Base-by-base conservation (phyloP, 2,329 filamentous ascomycete genomes). In the Beauveria sp. region DNA sequence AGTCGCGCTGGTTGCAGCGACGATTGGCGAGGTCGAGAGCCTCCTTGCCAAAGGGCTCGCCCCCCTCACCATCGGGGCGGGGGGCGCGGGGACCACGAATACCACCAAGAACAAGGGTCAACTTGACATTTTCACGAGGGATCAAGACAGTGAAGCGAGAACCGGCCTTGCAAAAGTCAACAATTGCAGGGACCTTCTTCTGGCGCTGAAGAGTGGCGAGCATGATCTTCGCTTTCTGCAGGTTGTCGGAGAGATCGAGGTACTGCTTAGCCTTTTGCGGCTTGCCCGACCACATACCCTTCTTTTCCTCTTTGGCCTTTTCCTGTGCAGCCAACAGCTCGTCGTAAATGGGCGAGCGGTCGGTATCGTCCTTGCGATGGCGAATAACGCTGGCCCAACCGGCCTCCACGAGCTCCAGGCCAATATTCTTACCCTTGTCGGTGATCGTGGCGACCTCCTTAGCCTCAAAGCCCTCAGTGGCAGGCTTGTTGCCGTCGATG, bases 161-260 rank as follows among this genome's bases (percentile, higher is more conserved):
- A 34, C 90, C 95, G n/a, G 92, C 90, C 77, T 98, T 97, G 79
- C 96, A 95, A 74, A 96, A 99, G 74, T 99, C 95, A 47, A 99
- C 92, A 67, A 99, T 82, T 12, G 90, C 95, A 8, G 95, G 92
- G 3, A 98, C 88, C 75, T 90, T 93, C 81, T 91, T 93, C 74
- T 97, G 93, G 59, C 93, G 86, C 64, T 95, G 90, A 38, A 99
- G 82, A 24, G 91, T 87, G 12, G 90, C 89, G 43, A 96, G 83
- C 74, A 96, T 92, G 59, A 96, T 88, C 82, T 97, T 98, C 65
- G 95, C 95, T 77, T 97, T 96, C 73, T 98, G 93, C 7, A 93
- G 78, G 63, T 84, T 93, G 74, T 98, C 95, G 5, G 93, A 97
- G 71, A 93, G 92, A 73, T 99, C 95, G 50, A 89, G 83, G 72